These are phyloP conservation scores for Tephrocybe sp. DNA, from an alignment of 768 basidiomycete species.

Conservation along the genomic window DNA sequence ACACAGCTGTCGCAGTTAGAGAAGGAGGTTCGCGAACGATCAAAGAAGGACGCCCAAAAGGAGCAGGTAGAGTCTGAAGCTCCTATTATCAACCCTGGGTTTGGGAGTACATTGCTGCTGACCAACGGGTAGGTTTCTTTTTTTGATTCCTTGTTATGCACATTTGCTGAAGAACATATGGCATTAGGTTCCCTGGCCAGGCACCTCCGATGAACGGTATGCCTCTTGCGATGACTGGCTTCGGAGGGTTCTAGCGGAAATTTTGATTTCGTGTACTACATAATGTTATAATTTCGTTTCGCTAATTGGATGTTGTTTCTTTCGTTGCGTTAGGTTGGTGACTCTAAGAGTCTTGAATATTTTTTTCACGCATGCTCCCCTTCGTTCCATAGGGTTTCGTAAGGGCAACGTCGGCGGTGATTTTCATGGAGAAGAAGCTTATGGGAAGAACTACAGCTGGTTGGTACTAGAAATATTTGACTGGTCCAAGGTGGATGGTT, in stretches of 20 bases:
- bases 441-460: too few species aligned
- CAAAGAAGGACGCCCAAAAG: conserved; percentile 85
- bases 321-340: too few species aligned
- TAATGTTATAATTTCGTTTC: conserved; percentile 25
- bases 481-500: too few species aligned
- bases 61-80: conserved; percentile 86
- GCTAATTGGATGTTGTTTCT: conserved; percentile 26
- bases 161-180: background rate
- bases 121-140: conserved; percentile 67
- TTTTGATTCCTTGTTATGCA: conserved; percentile 5
- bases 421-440: too few species aligned
- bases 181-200: conserved; percentile 56
- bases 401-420: too few species aligned
- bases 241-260: conserved; percentile 35
- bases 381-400: too few species aligned
- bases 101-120: conserved; percentile 59
- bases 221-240: conserved; percentile 72
- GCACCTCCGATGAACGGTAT: conserved; percentile 74
- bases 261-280: conserved; percentile 28
- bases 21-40: conserved; percentile 86
- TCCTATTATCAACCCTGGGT: conserved; percentile 84
- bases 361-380: too few species aligned
- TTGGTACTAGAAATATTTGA: too few species aligned
- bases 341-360: too few species aligned
- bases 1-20: conserved; percentile 72